phyloP scores from a whole-genome alignment of 2,329 filamentous ascomycete species.

The Alternaria postmessia region DNA sequence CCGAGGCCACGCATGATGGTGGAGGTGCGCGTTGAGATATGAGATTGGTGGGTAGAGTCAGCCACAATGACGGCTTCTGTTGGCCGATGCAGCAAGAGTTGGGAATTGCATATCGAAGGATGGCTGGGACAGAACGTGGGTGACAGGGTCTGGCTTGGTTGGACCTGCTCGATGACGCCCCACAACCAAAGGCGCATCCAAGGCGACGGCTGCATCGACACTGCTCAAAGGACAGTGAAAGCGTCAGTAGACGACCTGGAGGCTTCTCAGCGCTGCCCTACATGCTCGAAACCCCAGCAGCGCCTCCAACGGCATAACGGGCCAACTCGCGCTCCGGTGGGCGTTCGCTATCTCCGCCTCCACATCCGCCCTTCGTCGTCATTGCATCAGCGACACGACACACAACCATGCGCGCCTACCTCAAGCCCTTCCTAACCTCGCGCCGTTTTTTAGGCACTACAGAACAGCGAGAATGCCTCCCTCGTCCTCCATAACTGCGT shows the following conservation, averaged over 20 bases:
- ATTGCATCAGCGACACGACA: constrained; percentile 21
- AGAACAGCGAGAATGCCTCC: constrained; percentile 24
- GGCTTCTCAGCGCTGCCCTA: background rate
- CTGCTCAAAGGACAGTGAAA: background rate
- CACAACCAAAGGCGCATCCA: background rate
- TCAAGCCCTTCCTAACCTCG: background rate
- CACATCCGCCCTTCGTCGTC: constrained; percentile 2
- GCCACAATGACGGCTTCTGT: background rate
- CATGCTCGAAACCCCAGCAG: background rate
- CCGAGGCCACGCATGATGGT: constrained; percentile 24
- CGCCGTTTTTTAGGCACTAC: constrained; percentile 23
- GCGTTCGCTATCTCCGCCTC: constrained; percentile 23
- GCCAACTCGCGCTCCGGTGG: constrained; percentile 6
- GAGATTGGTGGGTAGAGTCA: constrained; percentile 2
- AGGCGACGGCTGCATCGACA: background rate
- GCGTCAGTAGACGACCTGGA: background rate
- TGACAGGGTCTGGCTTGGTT: background rate
- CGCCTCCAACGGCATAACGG: constrained; percentile 2
- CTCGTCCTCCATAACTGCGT: constrained; percentile 17
- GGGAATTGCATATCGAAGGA: background rate
- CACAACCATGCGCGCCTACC: constrained; percentile 11
- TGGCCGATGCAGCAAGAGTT: background rate
- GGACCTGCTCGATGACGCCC: background rate
- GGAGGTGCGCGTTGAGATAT: background rate
- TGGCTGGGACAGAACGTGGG: constrained; percentile 17